Percentiles rank a stretch among this genome's conserved stretches.
Conservation (phyloP, 495 filamentous ascomycete genomes). For the Cairneyella variabilis region DNA sequence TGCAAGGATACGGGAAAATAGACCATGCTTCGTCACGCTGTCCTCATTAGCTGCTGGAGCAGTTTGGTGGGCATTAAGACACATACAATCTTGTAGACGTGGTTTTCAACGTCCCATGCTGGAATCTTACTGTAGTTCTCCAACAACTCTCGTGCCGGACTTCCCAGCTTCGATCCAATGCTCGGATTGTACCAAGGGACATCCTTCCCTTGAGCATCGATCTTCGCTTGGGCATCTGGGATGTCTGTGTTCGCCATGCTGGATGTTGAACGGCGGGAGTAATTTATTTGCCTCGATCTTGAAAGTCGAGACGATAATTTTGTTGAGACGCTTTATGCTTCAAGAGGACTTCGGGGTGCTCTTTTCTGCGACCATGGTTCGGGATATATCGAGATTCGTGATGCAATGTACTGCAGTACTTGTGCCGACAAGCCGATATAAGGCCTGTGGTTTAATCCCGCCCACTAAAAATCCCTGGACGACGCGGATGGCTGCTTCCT, state of each 20-base stretch:
- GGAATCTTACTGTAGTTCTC: constrained; percentile 28
- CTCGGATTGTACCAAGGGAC: constrained; percentile 7
- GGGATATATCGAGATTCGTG: no score
- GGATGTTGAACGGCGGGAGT: not conserved
- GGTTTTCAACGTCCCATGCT: constrained; percentile 22
- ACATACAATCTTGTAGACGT: constrained; percentile 26
- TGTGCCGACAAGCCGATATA: no score
- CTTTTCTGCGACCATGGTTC: no score
- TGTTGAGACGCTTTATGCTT: no score
- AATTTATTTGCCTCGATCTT: no score
- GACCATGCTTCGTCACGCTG: constrained; percentile 38
- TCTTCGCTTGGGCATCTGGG: constrained; percentile 3
- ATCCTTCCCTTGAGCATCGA: not conserved
- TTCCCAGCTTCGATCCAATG: constrained; percentile 6
- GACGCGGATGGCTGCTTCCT: no score
- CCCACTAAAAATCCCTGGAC: no score
- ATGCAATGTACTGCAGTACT: no score
- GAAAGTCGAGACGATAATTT: no score
- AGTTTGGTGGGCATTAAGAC: not conserved
- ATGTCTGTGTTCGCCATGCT: constrained; percentile 3
- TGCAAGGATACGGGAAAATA: constrained; percentile 37
- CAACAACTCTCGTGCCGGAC: constrained; percentile 17
- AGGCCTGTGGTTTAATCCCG: no score
- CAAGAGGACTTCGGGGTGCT: no score
- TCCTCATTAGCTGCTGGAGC: not conserved